Evolutionary conservation across 257 asterid genomes (phyloP), one percentile per base, ranked within the genome.

Genomic region (Cinchona pubescens): DNA sequence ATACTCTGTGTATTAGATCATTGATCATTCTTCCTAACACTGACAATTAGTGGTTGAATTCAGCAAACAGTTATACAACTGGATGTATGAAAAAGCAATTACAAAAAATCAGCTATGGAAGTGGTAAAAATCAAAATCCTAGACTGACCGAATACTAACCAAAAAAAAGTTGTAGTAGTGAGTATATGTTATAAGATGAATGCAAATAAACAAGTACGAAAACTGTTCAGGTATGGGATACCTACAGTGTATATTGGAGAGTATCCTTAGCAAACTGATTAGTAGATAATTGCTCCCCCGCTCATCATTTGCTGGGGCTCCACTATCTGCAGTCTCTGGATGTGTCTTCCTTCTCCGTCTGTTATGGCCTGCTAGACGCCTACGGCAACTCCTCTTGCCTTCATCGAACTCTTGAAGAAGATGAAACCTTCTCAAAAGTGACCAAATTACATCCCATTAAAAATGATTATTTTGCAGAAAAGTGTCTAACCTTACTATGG

Each of bases 351-450:
- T 87, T 69, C 98, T 79, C 49, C 98, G 78, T 75, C 86, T 87
- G 64, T 94, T 94, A 78, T 94, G 97, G 34, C 98, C 97, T 25
- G 98, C 98, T 69, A 92, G 83, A 75, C 97, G 96, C 83, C 96
- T 89, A 15, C 97, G 96, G 73, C 97, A 92, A 84, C 98, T 94
- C 69, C 97, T 80, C 83, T 89, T 94, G 78, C 93, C 98, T 86
- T 94, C 98, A 81, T 92, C 98, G 81, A 92, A 94, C 83, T 94
- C 98, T 84, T 88, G 87, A 75, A 94, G 96, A 85, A 78, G 74
- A 69, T 94, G 98, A 83, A 94, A 94, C 92, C 98, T 92, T 78
- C 82, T 73, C 32, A 80, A 18, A 73, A 32, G 62, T n/a, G 59
- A 53, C 19, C 70, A 72, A 55, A 65, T 34, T 32, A 59, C 65